Evolutionary conservation across 495 filamentous ascomycete species (phyloP).

Genomic region (Aeminium ludgeri): DNA sequence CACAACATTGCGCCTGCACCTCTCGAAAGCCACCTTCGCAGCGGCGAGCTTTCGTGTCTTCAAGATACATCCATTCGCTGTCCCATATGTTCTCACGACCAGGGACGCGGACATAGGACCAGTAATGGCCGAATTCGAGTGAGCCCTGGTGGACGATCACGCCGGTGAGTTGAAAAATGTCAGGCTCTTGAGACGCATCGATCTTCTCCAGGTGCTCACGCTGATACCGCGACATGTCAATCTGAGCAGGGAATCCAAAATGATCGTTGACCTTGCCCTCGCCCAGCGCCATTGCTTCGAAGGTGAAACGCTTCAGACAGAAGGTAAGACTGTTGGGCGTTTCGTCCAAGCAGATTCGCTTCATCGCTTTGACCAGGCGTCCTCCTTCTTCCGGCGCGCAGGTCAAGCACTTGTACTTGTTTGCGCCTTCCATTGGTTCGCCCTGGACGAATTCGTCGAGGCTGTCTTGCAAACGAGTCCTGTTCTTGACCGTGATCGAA

Average conservation of each 20-base stretch:
- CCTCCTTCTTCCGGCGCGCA: constrained; percentile 46
- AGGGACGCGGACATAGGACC: constrained; percentile 79
- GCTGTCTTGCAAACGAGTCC: constrained; percentile 66
- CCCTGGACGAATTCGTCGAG: constrained; percentile 87
- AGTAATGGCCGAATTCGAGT: constrained; percentile 92
- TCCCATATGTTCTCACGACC: constrained; percentile 32
- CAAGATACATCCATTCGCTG: constrained; percentile 74
- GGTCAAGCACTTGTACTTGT: constrained; percentile 92
- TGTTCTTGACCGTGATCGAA: constrained; percentile 93
- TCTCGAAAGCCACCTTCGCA: constrained; percentile 47
- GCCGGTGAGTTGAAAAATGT: constrained; percentile 83
- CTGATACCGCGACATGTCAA: constrained; percentile 86
- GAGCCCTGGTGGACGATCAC: constrained; percentile 85
- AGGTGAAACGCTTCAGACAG: constrained; percentile 92
- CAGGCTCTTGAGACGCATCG: constrained; percentile 34
- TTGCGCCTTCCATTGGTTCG: constrained; percentile 94
- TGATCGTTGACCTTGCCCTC: constrained; percentile 91
- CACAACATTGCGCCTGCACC: constrained; percentile 65
- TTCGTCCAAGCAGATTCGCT: constrained; percentile 81
- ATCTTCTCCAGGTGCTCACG: constrained; percentile 65
- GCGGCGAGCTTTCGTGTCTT: constrained; percentile 61
- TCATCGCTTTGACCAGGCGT: constrained; percentile 79
- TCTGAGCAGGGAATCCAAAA: constrained; percentile 67
- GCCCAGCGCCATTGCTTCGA: constrained; percentile 67
- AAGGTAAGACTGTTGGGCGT: constrained; percentile 91